These are phyloP conservation scores for Leavenworthia alabamica DNA, from an alignment of 345 rosid species.

Conservation along the genomic window DNA sequence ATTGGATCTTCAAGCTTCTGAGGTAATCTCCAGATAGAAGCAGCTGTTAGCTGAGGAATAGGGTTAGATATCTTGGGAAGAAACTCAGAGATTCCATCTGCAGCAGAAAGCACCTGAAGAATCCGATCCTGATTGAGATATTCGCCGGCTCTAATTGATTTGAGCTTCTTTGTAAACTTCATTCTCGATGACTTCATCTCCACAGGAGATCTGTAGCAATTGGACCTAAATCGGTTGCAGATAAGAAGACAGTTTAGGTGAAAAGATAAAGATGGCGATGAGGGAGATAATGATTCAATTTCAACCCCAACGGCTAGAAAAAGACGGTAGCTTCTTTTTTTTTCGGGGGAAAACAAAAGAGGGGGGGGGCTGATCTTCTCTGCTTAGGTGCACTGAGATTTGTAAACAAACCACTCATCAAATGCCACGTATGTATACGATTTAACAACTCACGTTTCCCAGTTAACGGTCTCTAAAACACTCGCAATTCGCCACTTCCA, in stretches of 20 bases:
- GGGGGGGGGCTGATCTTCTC: not conserved
- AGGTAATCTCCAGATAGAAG: slow-evolving; percentile 20
- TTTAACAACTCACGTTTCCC: not conserved
- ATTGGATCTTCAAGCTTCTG: slow-evolving; percentile 21
- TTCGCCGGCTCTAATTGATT: slow-evolving; percentile 51
- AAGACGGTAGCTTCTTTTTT: slow-evolving; percentile 29
- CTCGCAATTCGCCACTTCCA: not conserved
- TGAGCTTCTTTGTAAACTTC: slow-evolving; percentile 60
- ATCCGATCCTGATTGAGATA: slow-evolving; percentile 62
- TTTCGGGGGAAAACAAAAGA: slow-evolving; percentile 15
- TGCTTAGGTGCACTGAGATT: not conserved
- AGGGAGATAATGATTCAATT: slow-evolving; percentile 5
- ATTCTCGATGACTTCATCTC: slow-evolving; percentile 78
- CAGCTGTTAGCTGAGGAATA: slow-evolving; percentile 26
- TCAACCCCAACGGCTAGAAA: slow-evolving; percentile 70
- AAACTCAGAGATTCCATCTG: slow-evolving; percentile 49
- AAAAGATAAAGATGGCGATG: not conserved
- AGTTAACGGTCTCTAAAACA: not conserved
- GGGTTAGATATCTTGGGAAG: slow-evolving; percentile 29
- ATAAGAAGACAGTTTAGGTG: slow-evolving; percentile 6
- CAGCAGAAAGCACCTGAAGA: slow-evolving; percentile 44
- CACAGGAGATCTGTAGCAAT: not conserved
- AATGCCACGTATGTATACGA: not conserved
- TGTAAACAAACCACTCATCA: not conserved
- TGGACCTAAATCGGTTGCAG: not conserved